Conservation (phyloP, 2,329 filamentous ascomycete species). For the Eurotiales sp. region DNA sequence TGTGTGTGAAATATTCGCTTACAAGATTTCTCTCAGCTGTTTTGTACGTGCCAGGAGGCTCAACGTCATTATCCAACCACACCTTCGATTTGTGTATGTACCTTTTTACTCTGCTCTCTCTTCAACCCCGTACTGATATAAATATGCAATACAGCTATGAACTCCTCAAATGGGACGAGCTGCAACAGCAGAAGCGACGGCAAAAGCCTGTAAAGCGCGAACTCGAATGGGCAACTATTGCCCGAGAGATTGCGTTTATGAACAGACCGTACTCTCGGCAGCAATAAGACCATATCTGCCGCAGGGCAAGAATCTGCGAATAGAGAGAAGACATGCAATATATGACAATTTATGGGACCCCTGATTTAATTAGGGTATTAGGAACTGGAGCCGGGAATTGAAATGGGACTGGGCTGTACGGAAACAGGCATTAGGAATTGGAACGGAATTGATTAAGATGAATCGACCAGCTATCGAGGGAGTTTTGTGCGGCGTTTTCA, state of each 20-base stretch:
- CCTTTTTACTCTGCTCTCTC: not conserved
- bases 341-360: no score
- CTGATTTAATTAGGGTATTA: no score
- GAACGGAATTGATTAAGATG: no score
- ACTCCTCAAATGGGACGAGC: conserved; percentile 91
- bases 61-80: conserved; percentile 97
- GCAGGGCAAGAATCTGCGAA: no score
- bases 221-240: conserved; percentile 85
- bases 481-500: no score
- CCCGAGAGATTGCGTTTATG: conserved; percentile 89
- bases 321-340: no score
- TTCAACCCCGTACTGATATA: conserved; percentile 16
- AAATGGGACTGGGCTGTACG: no score
- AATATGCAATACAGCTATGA: conserved; percentile 57
- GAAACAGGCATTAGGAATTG: no score
- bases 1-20: no score
- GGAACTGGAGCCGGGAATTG: not conserved
- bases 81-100: conserved; percentile 76
- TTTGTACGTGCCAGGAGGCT: conserved; percentile 88
- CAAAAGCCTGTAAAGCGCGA: conserved; percentile 63
- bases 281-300: conserved; percentile 22
- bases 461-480: no score
- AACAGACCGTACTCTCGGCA: conserved; percentile 86
- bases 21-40: conserved; percentile 50
- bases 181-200: conserved; percentile 59